These are phyloP conservation scores for Macadamia tetraphylla DNA, from an alignment of 164 flowering plant genomes.

Conservation along the genomic window DNA sequence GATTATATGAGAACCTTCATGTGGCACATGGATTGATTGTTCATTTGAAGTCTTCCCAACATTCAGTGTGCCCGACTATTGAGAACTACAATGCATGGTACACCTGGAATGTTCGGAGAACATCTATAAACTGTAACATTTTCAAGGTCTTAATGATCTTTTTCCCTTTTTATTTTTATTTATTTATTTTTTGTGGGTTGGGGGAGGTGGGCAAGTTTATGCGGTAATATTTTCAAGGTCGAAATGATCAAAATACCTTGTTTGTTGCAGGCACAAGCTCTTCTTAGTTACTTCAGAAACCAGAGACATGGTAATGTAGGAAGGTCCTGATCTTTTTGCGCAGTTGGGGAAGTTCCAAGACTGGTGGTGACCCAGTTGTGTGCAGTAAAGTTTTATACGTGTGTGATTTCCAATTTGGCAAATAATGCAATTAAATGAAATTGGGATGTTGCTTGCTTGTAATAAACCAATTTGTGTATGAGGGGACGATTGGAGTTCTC, in stretches of 20 bases:
- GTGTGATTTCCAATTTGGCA: conserved; percentile 28
- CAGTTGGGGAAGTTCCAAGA: background rate
- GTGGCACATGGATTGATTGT: no score
- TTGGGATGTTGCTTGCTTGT: conserved; percentile 17
- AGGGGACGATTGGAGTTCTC: conserved; percentile 5
- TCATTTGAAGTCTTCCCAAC: no score
- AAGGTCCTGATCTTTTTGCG: conserved; percentile 39
- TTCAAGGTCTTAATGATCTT: background rate
- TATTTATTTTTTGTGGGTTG: no score
- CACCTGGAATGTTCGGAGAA: no score
- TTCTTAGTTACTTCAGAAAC: conserved; percentile 71
- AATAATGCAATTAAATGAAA: conserved; percentile 21
- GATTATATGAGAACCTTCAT: no score
- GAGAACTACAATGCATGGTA: no score
- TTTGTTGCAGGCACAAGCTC: conserved; percentile 68
- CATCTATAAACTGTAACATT: background rate
- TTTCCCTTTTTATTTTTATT: background rate
- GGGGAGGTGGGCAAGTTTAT: background rate
- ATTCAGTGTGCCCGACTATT: no score
- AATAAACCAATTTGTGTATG: background rate
- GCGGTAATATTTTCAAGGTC: background rate
- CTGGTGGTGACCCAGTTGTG: conserved; percentile 5
- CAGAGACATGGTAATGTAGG: conserved; percentile 72
- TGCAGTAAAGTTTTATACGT: conserved; percentile 16
- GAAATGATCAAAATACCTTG: background rate